A percentile compares a stretch with the other conserved stretches of the same genome.
These are phyloP conservation scores for Fusarium staphyleae DNA, from an alignment of 2,329 filamentous ascomycete genomes.

Conservation along the genomic window DNA sequence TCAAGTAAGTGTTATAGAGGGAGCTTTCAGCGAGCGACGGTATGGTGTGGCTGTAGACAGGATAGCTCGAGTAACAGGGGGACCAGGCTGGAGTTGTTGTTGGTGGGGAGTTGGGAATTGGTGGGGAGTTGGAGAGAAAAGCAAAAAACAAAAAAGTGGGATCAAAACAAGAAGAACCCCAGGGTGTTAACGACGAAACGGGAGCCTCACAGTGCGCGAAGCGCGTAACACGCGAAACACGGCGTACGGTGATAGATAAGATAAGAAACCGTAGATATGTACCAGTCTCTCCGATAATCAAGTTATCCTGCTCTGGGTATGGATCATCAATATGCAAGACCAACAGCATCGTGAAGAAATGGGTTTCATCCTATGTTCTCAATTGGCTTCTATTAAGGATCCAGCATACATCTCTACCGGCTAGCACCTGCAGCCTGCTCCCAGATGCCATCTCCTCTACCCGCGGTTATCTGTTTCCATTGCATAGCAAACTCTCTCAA, in stretches of 20 bases:
- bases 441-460: slow-evolving; percentile 51
- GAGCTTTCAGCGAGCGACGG: not conserved
- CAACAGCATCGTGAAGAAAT: too few relatives aligned
- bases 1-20: slow-evolving; percentile 12
- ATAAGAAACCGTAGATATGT: too few relatives aligned
- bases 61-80: not conserved
- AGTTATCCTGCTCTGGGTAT: too few relatives aligned
- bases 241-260: too few relatives aligned
- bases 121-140: not conserved
- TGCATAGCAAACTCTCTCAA: slow-evolving; percentile 81
- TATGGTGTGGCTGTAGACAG: slow-evolving; percentile 9
- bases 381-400: not conserved
- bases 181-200: not conserved
- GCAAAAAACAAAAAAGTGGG: slow-evolving; percentile 17
- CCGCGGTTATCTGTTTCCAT: slow-evolving; percentile 69
- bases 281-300: too few relatives aligned
- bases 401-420: slow-evolving; percentile 3
- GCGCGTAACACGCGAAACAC: not conserved
- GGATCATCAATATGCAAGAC: too few relatives aligned
- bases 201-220: not conserved
- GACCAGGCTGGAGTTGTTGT: slow-evolving; percentile 7
- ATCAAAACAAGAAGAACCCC: slow-evolving; percentile 10
- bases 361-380: too few relatives aligned
- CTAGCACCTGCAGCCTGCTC: slow-evolving; percentile 41
- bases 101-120: not conserved